phyloP scores from a whole-genome alignment of 2,329 filamentous ascomycete genomes.

The Ophiosphaerella korrae region DNA sequence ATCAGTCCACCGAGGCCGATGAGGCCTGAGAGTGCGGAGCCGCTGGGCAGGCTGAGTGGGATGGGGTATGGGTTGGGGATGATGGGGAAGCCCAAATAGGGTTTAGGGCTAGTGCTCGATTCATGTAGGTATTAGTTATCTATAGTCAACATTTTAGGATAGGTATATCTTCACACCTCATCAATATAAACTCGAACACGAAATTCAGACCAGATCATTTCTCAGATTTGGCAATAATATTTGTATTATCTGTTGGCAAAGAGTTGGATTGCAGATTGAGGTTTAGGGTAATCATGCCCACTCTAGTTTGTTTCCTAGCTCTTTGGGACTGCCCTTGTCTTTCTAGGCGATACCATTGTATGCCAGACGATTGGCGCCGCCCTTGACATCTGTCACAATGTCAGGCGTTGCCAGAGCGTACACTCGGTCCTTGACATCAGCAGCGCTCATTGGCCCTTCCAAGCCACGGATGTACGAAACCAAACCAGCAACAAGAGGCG shows the following conservation, averaged over 20 bases:
- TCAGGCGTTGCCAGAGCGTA: slow-evolving; percentile 23
- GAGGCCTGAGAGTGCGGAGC: slow-evolving; percentile 28
- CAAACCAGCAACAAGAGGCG: slow-evolving; percentile 70
- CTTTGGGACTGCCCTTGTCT: neutral
- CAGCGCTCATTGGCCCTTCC: slow-evolving; percentile 39
- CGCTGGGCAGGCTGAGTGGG: slow-evolving; percentile 30
- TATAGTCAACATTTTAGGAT: neutral
- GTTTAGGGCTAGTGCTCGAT: no score
- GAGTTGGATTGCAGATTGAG: neutral
- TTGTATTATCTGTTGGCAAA: no score
- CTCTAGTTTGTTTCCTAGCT: neutral
- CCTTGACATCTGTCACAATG: slow-evolving; percentile 26
- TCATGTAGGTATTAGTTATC: neutral
- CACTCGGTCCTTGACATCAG: slow-evolving; percentile 24
- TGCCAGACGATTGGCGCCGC: slow-evolving; percentile 31
- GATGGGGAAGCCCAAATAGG: neutral
- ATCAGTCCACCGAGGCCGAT: slow-evolving; percentile 23
- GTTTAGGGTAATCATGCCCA: neutral
- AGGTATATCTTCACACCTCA: neutral
- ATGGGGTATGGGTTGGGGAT: slow-evolving; percentile 31
- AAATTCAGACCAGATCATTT: no score
- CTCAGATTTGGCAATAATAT: no score
- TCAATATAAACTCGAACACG: no score
- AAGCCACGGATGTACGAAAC: slow-evolving; percentile 70
- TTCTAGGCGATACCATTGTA: slow-evolving; percentile 33